phyloP scores from a whole-genome alignment of 192 early-diverging fungal species.

The Chytriomyces sp. region DNA sequence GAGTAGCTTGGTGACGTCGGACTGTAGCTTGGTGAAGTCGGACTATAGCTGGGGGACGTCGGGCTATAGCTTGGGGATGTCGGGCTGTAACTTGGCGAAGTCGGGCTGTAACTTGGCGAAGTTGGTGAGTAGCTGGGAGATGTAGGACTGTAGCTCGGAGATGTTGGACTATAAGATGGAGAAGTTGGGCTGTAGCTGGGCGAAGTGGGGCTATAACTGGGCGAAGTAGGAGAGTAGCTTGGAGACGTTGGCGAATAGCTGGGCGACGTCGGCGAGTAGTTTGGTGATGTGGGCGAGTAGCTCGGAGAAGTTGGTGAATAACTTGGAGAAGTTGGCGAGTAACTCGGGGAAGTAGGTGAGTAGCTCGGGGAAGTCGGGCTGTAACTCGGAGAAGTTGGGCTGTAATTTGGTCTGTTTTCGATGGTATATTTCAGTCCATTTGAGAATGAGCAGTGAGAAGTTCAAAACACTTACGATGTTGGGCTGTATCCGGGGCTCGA shows the following conservation, averaged over 20 bases:
- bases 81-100: slow-evolving; percentile 77
- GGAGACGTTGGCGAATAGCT: slow-evolving; percentile 64
- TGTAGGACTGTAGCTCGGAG: slow-evolving; percentile 78
- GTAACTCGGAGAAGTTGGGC: slow-evolving; percentile 68
- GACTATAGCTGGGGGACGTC: slow-evolving; percentile 75
- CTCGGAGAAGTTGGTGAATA: slow-evolving; percentile 80
- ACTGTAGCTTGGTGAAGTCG: slow-evolving; percentile 73
- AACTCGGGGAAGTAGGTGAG: slow-evolving; percentile 54
- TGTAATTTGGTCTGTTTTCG: slow-evolving; percentile 1
- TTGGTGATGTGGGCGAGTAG: slow-evolving; percentile 69
- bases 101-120: slow-evolving; percentile 62
- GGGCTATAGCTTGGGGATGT: slow-evolving; percentile 75
- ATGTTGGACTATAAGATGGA: slow-evolving; percentile 66
- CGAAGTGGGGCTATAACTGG: slow-evolving; percentile 74
- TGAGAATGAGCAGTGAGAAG: slow-evolving; percentile 20
- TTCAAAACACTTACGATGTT: slow-evolving; percentile 66
- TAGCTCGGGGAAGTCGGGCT: slow-evolving; percentile 73
- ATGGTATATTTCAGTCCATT: too few species aligned
- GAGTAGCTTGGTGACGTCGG: slow-evolving; percentile 78
- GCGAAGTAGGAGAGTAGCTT: slow-evolving; percentile 71
- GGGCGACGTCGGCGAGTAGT: slow-evolving; percentile 68
- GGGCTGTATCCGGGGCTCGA: slow-evolving; percentile 65
- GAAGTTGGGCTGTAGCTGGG: slow-evolving; percentile 72
- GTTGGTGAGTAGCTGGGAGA: slow-evolving; percentile 74
- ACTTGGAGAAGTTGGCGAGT: slow-evolving; percentile 75